phyloP scores from a whole-genome alignment of 2,329 filamentous ascomycete species.

The Phialophora chinensis region DNA sequence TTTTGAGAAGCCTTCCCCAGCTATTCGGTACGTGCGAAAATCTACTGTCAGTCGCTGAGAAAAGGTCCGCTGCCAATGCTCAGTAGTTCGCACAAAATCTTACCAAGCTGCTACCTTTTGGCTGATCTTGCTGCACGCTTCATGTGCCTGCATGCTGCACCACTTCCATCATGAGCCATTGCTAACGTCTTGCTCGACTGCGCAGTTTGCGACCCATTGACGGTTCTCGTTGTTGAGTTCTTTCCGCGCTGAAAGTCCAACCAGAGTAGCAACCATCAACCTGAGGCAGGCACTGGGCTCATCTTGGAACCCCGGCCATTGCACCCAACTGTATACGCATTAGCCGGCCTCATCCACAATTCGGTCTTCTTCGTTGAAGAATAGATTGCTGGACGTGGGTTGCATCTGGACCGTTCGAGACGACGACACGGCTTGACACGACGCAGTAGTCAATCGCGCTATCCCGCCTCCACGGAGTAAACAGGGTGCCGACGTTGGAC shows the following conservation, averaged over 20 bases:
- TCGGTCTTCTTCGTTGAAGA: conserved; percentile 34
- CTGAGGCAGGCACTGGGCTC: conserved; percentile 13
- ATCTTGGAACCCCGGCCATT: conserved; percentile 10
- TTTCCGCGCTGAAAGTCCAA: conserved; percentile 20
- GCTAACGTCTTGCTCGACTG: conserved; percentile 16
- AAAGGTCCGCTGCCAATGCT: conserved; percentile 19
- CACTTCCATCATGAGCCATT: conserved; percentile 14
- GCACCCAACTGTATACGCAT: conserved; percentile 10
- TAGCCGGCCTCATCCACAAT: conserved; percentile 13
- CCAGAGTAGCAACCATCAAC: conserved; percentile 3
- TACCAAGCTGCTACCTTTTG: conserved; percentile 14
- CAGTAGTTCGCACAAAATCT: conserved; percentile 20
- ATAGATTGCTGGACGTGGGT: conserved; percentile 20
- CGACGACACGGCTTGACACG: conserved; percentile 12
- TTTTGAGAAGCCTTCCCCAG: conserved; percentile 27
- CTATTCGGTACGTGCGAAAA: conserved; percentile 32
- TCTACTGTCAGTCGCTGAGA: conserved; percentile 11
- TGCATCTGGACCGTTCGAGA: conserved; percentile 1
- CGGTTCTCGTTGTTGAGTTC: conserved; percentile 19
- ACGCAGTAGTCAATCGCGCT: not conserved
- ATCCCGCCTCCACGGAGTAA: not conserved
- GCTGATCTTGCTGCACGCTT: conserved; percentile 26
- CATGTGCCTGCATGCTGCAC: conserved; percentile 28
- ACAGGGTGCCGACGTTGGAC: not conserved
- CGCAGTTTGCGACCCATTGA: conserved; percentile 30